A percentile compares a stretch with the other conserved stretches of the same genome.
These are phyloP conservation scores for Myxozyma nipponensis DNA, from an alignment of 805 yeast species.

Conservation along the genomic window DNA sequence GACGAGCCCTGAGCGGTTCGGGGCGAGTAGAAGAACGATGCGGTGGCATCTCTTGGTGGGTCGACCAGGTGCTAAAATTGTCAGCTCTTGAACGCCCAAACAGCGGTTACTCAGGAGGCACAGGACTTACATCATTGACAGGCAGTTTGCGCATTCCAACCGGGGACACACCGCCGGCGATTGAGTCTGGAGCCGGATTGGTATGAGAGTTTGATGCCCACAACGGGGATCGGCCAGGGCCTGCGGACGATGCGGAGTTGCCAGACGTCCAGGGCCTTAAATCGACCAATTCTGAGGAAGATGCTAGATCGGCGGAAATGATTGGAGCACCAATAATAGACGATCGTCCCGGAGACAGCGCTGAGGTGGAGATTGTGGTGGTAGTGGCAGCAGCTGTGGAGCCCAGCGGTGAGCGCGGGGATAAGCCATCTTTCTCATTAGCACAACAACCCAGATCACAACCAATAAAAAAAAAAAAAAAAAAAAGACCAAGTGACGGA, in stretches of 20 bases:
- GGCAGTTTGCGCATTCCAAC: conserved; percentile 22
- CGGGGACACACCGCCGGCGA: conserved; percentile 8
- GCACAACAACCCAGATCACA: not conserved
- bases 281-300: too few relatives aligned
- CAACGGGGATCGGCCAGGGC: conserved; percentile 20
- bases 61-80: conserved; percentile 14
- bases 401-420: conserved; percentile 1
- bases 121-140: conserved; percentile 17
- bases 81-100: not conserved
- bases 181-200: not conserved
- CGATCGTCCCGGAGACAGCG: too few relatives aligned
- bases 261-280: conserved; percentile 22
- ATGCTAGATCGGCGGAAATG: conserved; percentile 20
- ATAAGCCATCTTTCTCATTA: not conserved
- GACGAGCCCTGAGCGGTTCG: conserved; percentile 14
- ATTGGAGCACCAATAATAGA: too few relatives aligned
- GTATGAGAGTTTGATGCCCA: conserved; percentile 15
- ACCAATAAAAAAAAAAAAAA: too few relatives aligned
- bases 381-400: too few relatives aligned
- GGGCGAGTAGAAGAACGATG: conserved; percentile 13
- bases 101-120: not conserved
- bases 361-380: too few relatives aligned
- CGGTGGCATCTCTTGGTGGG: conserved; percentile 13
- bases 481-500: conserved; percentile 1
- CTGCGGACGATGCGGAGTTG: conserved; percentile 12